Evolutionary conservation across 768 basidiomycete genomes (phyloP), one percentile per base, ranked within the genome.

Genomic region (Inosperma sp.): DNA sequence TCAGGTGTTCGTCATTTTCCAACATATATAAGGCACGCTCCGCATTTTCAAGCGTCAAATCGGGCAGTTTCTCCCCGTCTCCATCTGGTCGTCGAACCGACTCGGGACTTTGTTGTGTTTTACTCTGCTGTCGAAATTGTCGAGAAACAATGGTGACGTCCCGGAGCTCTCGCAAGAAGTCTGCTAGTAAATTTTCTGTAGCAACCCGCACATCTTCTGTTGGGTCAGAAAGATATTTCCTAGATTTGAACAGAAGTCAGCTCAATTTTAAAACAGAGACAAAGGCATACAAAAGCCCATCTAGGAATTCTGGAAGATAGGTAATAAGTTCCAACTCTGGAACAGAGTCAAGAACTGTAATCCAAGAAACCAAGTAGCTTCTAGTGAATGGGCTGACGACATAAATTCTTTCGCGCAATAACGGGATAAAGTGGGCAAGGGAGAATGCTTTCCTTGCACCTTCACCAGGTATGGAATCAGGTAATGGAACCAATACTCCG

Each of bases 341-440:
- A 4, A 98, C 90, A 16, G 93, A 94, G 63, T 97, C 93, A 37
- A 99, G 78, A 4, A 96, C 89, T 35, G 81, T 90, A 52, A 98
- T 90, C 96, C 96, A 99, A 1, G 88, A 87, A 27, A 96, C 91
- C n/a, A 99, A 79, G 66, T 93, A 98, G 65, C 86, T 95, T 53
- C 96, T 75, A 1, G 96, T 95, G 65, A 95, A 93, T 1, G 96
- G 95, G 64, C 86, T 94, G 64, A 98, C 74, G 56, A 98, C 96
- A 60, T 94, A 88, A 46, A 98, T 93, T 54, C 96, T 79, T 56
- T 98, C 95, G 42, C 85, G 81, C 6, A 99, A 79, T 22, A 99
- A 74, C 17, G 96, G 96, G 37, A 99, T 93, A 64, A 98, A 98
- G 56, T 89, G 86, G 2, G 91, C 84, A 42, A 99, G 77, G 2